Base-by-base conservation (phyloP, 1,139 yeast species). In the Pichia sp. region DNA sequence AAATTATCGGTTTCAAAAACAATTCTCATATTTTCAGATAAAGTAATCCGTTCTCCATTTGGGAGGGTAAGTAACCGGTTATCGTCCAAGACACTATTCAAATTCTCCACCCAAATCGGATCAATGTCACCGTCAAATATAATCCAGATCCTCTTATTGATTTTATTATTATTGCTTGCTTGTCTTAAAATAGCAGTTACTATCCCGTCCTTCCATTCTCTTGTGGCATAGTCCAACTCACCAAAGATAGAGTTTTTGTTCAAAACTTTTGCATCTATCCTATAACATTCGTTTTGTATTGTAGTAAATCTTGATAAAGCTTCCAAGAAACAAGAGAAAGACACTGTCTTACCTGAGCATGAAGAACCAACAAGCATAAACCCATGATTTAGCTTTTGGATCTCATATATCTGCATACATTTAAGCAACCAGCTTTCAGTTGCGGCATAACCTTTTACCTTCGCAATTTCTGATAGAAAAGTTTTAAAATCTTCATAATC, bases 191-290 rank as follows among this genome's bases (percentile, higher is more conserved):
- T 77, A 14, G 80, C 69, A 0, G 97, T 88, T 52, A 93, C 79
- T 12, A 92, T 67, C 10, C 99, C 99, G 71, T 93, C 99, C 0
- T 79, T 80, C 98, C 98, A 93, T 58, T 92, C 98, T 38, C 96
- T 74, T 0, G 98, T 92, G 0, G 89, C 77, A 0, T 78, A 67
- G 63, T 92, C 96, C 40, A 91, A 70, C 2, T 69, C 64, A 0
- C 99, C 99, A 67, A 80, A 90, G 1, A 93, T 71, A 0, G 77
- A 74, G 8, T 78, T 82, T 64, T 92, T 93, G 0, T 80, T 68
- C 60, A 88, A 63, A 1, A 87, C 87, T 64, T 90, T 91, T 3
- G 96, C 85, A 65, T 91, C 96, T 48, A 93, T 78, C 2, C 75
- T 71, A 60, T 77, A 78, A 2, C 68, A 63, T 1, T 74, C 64